Evolutionary conservation across 352 stramenopile genomes (phyloP).

Genomic region (Globisporangium alternatum): DNA sequence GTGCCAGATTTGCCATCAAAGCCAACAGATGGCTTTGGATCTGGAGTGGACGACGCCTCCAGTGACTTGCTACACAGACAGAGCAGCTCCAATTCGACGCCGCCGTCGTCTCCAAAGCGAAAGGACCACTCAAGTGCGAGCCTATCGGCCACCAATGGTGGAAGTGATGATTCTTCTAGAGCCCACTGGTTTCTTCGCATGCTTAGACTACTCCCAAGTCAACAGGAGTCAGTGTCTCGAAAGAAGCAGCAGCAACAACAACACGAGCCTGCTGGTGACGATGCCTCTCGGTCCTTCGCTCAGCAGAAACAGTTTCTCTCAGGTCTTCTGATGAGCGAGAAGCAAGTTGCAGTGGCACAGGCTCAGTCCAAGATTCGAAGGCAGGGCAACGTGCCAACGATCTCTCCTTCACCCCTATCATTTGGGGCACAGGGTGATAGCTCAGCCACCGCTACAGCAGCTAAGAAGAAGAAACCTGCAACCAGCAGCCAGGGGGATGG

Average conservation of each 20-base stretch:
- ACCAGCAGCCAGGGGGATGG: background rate
- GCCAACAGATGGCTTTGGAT: background rate
- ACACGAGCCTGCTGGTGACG: background rate
- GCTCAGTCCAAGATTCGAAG: conserved; percentile 34
- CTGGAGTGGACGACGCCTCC: background rate
- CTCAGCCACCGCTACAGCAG: background rate
- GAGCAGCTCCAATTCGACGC: background rate
- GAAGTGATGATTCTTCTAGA: background rate
- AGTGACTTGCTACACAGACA: background rate
- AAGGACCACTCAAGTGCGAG: background rate
- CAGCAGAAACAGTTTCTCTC: conserved; percentile 29
- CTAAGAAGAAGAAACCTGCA: conserved; percentile 12
- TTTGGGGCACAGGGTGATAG: background rate
- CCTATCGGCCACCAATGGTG: no score
- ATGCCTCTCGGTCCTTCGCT: background rate
- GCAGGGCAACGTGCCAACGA: conserved; percentile 35
- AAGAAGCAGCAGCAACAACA: conserved; percentile 15
- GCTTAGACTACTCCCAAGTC: background rate
- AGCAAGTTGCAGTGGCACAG: conserved; percentile 24
- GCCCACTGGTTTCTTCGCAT: conserved; percentile 6
- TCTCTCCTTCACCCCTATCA: conserved; percentile 16
- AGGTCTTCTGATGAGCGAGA: conserved; percentile 34
- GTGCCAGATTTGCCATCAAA: background rate
- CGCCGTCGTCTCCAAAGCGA: conserved; percentile 9
- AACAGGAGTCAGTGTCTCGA: background rate